Conservation (phyloP, 352 stramenopile genomes). For the Plasmopara viticola region DNA sequence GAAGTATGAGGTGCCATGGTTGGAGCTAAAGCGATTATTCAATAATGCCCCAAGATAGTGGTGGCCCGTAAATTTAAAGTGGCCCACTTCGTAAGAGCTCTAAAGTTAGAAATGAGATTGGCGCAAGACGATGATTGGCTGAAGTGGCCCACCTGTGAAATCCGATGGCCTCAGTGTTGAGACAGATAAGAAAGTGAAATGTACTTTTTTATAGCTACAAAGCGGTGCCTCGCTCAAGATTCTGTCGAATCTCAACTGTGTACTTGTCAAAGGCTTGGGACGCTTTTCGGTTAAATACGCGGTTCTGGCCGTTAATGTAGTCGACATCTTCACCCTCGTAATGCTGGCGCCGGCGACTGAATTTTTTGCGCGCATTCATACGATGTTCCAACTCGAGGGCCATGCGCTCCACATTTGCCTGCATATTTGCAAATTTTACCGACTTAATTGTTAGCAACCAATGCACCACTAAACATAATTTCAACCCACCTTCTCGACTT, state of each 20-base stretch:
- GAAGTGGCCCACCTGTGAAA: constrained; percentile 1
- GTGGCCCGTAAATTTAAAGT: constrained; percentile 1
- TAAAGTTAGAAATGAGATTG: neutral
- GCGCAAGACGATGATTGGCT: neutral
- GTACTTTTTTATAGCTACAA: constrained; percentile 52
- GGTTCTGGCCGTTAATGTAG: constrained; percentile 98
- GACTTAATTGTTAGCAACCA: constrained; percentile 3
- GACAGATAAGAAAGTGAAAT: neutral
- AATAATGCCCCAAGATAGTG: too few relatives aligned
- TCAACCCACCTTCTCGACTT: constrained; percentile 40
- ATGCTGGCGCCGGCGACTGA: constrained; percentile 66
- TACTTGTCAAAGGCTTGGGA: constrained; percentile 96
- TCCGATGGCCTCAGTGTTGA: neutral
- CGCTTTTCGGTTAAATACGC: constrained; percentile 97
- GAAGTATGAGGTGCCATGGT: constrained; percentile 32
- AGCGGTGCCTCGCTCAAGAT: constrained; percentile 95
- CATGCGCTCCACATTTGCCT: constrained; percentile 71
- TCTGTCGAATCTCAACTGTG: constrained; percentile 96
- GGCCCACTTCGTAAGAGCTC: too few relatives aligned
- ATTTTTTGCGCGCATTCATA: constrained; percentile 68
- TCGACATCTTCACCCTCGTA: constrained; percentile 90
- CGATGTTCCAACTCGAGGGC: constrained; percentile 63
- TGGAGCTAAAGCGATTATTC: constrained; percentile 3
- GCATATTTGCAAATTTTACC: neutral
- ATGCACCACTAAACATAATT: neutral